Evolutionary conservation across 208 protist genomes (phyloP), one percentile per base, ranked within the genome.

Genomic region (Kentomonas sorsogonicus): DNA sequence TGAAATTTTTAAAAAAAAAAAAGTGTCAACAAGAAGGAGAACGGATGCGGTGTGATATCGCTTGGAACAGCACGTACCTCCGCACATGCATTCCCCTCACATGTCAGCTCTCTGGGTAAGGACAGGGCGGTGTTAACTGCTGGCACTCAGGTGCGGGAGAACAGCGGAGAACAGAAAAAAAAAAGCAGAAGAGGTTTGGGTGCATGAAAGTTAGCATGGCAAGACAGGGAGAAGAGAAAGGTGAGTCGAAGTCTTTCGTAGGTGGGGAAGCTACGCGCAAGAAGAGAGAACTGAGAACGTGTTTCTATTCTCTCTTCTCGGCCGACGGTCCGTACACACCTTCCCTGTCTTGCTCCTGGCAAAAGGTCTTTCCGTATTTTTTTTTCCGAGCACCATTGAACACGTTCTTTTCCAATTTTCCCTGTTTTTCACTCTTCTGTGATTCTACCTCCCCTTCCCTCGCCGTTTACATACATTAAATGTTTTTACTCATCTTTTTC

Each of bases 171-270:
- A 47, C 53, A 51, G 30, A 2, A 53, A 53, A 44, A 51, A 62
- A 62, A 62, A 63, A 54, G 26, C 3, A 58, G 30, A 44, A 58
- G 45, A 58, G 16, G 34, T 23, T 38, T 15, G 15, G 15, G 34
- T 39, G 34, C 34, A 7, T 16, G 34, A 39, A 16, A 39, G 34
- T 7, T 15, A 27, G 20, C 15, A 45, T 45, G 18, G 5, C 20
- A 26, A n/a, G n/a, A n/a, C n/a, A n/a, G n/a, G n/a, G n/a, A n/a
- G n/a, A n/a, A n/a, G n/a, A n/a, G n/a, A n/a, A n/a, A n/a, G n/a
- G n/a, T n/a, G n/a, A n/a, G n/a, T n/a, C n/a, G n/a, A n/a, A n/a
- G n/a, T n/a, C n/a, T n/a, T n/a, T n/a, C n/a, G n/a, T n/a, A n/a
- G n/a, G n/a, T n/a, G n/a, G n/a, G n/a, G n/a, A n/a, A n/a, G n/a